These are phyloP conservation scores for Pisolithus orientalis DNA, from an alignment of 768 basidiomycete genomes.

Conservation along the genomic window DNA sequence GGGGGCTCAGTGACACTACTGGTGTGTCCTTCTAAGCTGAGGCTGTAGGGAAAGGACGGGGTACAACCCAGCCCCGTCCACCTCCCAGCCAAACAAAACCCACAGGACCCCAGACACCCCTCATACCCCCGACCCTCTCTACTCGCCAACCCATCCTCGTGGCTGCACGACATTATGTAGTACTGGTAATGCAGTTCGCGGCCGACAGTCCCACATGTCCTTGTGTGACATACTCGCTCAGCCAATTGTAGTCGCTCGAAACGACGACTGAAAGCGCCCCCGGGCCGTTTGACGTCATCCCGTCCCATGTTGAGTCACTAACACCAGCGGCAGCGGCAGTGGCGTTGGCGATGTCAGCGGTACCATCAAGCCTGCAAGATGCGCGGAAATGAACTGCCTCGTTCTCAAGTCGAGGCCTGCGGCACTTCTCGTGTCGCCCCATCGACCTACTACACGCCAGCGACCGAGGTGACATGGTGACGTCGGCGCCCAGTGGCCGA, in stretches of 20 bases:
- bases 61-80: constrained; percentile 26
- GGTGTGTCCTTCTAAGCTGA: constrained; percentile 30
- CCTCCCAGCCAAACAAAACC: constrained; percentile 27
- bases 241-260: constrained; percentile 8
- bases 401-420: not conserved
- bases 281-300: not conserved
- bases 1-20: too few species aligned
- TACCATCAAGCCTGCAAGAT: too few species aligned
- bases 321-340: too few species aligned
- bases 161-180: too few species aligned
- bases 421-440: not conserved
- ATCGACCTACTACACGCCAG: not conserved
- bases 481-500: not conserved
- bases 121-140: not conserved
- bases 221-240: not conserved
- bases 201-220: too few species aligned
- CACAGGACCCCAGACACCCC: constrained; percentile 23
- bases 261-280: too few species aligned
- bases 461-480: not conserved
- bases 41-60: constrained; percentile 34
- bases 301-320: too few species aligned
- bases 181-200: too few species aligned
- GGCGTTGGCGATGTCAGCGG: too few species aligned
- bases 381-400: not conserved
- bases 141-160: too few species aligned